Evolutionary conservation across 139 green algal genomes (phyloP), one percentile per base, ranked within the genome.

Genomic region (Protoeuglena noctilucae): DNA sequence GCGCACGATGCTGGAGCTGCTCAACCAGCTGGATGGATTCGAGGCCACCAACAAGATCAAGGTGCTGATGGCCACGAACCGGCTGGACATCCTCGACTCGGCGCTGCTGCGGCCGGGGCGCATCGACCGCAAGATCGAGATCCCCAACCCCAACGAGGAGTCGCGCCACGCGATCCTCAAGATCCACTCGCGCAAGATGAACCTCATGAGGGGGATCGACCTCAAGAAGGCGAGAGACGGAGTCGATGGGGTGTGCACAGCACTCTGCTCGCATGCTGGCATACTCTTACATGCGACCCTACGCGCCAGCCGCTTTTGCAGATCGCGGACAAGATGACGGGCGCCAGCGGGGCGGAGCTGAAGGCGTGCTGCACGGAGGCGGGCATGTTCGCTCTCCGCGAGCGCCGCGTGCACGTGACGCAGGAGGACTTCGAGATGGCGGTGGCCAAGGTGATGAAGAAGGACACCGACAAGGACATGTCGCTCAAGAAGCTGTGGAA

Each of bases 101-200:
- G 92, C 92, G 3, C 79, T 99, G 58, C 81, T 99, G 59, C 81
- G 92, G n/a, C 92, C 92, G 0, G 92, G 92, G 0, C 78, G 92
- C 51, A 98, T 99, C 53, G 92, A 99, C 70, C 77, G 92, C 59
- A 99, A 99, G 67, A 99, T 99, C 63, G 92, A 99, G 79, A 97
- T 99, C 66, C 92, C 92, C 28, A 93, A 96, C 63, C 92, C 92
- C 28, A 87, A 75, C 40, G 92, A 99, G 67, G 64, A 62, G 17
- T 83, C 76, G 0, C 73, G 92, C 17, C 60, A 91, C 9, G 89
- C 96, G 67, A 97, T 99, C 69, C 67, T 99, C 7, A 84, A 82
- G 41, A 96, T 96, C 63, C 87, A 96, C 72, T 83, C 64, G 5
- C 67, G 82, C 29, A 86, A 89, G 74, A 93, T 94, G 85, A 94